These are phyloP conservation scores for Wickerhamiella spandovensis DNA, from an alignment of 805 yeast genomes.

Conservation along the genomic window DNA sequence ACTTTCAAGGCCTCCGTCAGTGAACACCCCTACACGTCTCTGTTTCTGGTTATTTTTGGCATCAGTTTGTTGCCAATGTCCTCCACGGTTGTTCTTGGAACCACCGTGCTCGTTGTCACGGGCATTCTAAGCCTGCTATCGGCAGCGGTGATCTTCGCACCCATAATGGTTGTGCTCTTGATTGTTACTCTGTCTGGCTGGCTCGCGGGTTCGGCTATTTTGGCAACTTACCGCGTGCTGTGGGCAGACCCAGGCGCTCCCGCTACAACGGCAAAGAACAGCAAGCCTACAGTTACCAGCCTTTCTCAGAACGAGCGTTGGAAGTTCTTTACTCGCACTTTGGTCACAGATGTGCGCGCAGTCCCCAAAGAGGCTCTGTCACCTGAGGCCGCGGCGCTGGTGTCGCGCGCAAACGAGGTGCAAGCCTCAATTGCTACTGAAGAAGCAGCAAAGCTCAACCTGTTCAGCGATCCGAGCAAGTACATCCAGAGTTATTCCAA, in stretches of 20 bases:
- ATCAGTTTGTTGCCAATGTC: slow-evolving; percentile 8
- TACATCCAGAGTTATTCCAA: not conserved
- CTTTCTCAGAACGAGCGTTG: slow-evolving; percentile 1
- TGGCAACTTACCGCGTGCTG: slow-evolving; percentile 8
- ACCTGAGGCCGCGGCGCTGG: not conserved
- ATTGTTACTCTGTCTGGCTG: slow-evolving; percentile 6
- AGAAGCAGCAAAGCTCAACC: not conserved
- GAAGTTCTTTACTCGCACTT: slow-evolving; percentile 3
- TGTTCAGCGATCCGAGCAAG: not conserved
- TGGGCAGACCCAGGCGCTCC: not conserved
- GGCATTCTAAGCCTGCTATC: slow-evolving; percentile 4
- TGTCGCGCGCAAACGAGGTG: not conserved
- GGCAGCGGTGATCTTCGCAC: slow-evolving; percentile 9
- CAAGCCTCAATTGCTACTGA: not conserved
- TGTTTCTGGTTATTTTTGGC: slow-evolving; percentile 7
- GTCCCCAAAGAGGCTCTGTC: not conserved
- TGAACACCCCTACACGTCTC: slow-evolving; percentile 5
- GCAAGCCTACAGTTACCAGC: not conserved
- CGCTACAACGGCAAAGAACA: not conserved
- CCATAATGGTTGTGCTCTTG: slow-evolving; percentile 7
- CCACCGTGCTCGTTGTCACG: slow-evolving; percentile 2
- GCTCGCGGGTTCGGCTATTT: slow-evolving; percentile 2
- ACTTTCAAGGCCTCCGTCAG: not conserved
- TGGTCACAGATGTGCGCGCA: slow-evolving; percentile 3
- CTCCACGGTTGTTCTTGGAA: slow-evolving; percentile 5